Conservation (phyloP, 225 moss, liverwort and hornwort genomes). For the Climacium dendroides region DNA sequence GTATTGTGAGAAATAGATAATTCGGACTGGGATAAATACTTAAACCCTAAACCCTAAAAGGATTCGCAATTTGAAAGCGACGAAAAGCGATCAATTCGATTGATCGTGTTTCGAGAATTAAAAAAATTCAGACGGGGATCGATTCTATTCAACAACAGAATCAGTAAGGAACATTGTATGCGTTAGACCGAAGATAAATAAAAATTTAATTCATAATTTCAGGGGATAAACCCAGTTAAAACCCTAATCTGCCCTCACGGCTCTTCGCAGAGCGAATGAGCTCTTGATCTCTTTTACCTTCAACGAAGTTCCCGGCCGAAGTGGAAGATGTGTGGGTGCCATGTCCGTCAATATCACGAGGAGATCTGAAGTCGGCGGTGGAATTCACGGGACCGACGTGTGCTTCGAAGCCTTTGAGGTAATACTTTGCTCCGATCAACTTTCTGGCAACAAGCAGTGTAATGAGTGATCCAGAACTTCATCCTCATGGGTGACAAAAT, state of each 20-base stretch:
- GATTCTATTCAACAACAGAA: background rate
- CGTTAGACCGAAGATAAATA: background rate
- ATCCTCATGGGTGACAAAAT: background rate
- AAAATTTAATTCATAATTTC: too few relatives aligned
- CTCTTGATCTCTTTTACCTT: background rate
- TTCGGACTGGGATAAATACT: background rate
- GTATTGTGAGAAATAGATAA: too few relatives aligned
- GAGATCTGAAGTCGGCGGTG: conserved; percentile 34
- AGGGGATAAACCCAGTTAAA: background rate
- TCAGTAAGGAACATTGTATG: background rate
- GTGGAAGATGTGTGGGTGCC: conserved; percentile 85
- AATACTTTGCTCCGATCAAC: conserved; percentile 67
- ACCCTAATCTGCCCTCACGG: background rate
- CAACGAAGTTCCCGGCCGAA: conserved; percentile 44
- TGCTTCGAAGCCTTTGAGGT: conserved; percentile 56
- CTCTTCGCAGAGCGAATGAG: background rate
- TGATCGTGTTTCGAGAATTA: background rate
- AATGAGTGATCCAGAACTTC: background rate
- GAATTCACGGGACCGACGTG: conserved; percentile 34
- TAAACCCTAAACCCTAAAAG: background rate
- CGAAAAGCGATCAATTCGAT: background rate
- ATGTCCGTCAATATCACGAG: conserved; percentile 66
- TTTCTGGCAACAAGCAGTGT: conserved; percentile 22
- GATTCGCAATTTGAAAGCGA: background rate
- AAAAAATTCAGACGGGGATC: background rate